Evolutionary conservation across 306 rosid species (phyloP), one percentile per base, ranked within the genome.

Genomic region (Calophaca sinica): DNA sequence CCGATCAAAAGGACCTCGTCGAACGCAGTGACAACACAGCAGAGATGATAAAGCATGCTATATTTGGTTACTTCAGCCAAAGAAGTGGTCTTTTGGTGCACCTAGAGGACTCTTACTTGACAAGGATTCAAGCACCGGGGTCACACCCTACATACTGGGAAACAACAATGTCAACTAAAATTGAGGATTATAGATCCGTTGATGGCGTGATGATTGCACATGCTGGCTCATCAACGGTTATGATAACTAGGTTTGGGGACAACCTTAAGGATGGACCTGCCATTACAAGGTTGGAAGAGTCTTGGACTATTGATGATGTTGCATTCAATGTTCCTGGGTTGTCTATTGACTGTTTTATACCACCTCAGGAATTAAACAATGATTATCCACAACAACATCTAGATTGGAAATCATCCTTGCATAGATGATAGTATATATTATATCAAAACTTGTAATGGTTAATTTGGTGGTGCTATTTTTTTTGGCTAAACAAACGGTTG

Each of bases 1-100:
- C 96, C 0, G 96, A 92, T 72, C 97, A 87, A 53, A 82, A 85
- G 59, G 96, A 90, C 64, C 85, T 94, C 3, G 80, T 57, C 0
- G 96, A 88, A 9, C 88, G 98, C 0, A 90, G 96, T 26, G 98
- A 94, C 12, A 90, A 52, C 89, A 91, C 97, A 1, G 98, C 98
- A 0, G 98, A 94, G 83, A 90, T 91, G 96, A 94, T 94, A 73
- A 94, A 92, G 53, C 98, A 94, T 38, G 87, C 85, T 3, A 72
- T 88, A n/a, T 88, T 86, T 45, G 98, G 97, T 26, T 88, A 89
- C 87, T 94, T 94, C 72, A 88, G 98, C 82, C 98, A 94, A 78
- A 80, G 88, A 73, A 90, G 88, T 79, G 98, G 98, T 2, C 86
- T 94, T 2, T 72, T 94, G 1, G 96, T 88, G 28, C 41, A 77